A percentile compares a stretch with the other conserved stretches of the same genome.
Conservation (phyloP, 2,329 filamentous ascomycete genomes). For the Allantophomopsis cytisporea region DNA sequence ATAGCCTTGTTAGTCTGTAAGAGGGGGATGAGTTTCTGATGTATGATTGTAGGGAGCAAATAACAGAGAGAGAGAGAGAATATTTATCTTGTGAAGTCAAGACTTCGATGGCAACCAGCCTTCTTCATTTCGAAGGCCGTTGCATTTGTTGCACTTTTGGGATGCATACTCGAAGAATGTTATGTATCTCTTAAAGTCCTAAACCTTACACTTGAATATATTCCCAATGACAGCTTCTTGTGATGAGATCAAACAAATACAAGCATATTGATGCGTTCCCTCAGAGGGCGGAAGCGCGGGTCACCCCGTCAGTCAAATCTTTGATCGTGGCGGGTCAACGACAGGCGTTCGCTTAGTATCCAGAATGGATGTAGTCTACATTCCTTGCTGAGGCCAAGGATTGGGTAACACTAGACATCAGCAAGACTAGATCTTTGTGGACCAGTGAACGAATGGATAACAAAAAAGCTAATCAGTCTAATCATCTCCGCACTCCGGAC, state of each 20-base stretch:
- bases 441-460: neutral
- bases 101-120: neutral
- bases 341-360: neutral
- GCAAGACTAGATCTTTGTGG: neutral
- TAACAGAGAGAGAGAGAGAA: conserved; percentile 10
- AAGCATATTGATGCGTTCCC: neutral
- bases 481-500: too few relatives aligned
- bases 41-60: conserved; percentile 9
- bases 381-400: neutral
- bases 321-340: neutral
- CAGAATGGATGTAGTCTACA: too few relatives aligned
- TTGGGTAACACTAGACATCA: neutral
- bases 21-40: conserved; percentile 3
- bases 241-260: neutral
- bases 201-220: neutral
- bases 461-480: neutral
- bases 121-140: neutral
- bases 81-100: conserved; percentile 13
- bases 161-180: neutral
- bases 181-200: neutral
- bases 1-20: too few relatives aligned
- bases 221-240: neutral
- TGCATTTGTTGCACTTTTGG: neutral
- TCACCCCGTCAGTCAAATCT: neutral
- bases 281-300: neutral